phyloP scores from a whole-genome alignment of 306 rosid species.

The Quercus gilva region DNA sequence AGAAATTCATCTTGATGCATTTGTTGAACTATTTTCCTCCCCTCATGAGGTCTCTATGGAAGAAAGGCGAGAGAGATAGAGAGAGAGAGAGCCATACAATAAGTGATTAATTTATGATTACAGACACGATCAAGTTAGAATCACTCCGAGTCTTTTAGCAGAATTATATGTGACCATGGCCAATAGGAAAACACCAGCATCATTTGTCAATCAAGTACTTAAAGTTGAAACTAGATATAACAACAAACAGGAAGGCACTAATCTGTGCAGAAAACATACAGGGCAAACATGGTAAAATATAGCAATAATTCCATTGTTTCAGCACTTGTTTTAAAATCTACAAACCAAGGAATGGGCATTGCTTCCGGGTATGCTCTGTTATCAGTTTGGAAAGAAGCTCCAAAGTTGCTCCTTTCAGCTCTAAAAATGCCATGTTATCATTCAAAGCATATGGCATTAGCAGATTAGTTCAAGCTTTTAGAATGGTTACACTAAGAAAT shows the following conservation, averaged over 20 bases:
- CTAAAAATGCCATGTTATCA: slow-evolving; percentile 19
- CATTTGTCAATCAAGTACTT: not conserved
- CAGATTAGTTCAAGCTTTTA: not conserved
- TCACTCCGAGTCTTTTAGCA: not conserved
- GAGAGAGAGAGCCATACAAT: not conserved
- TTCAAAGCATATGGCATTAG: not conserved
- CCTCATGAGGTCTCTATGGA: not conserved
- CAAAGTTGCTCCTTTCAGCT: slow-evolving; percentile 59
- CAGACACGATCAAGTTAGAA: not conserved
- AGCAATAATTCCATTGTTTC: slow-evolving; percentile 3
- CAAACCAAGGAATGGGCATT: slow-evolving; percentile 48
- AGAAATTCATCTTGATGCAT: too few relatives aligned
- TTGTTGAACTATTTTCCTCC: too few relatives aligned
- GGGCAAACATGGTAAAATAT: slow-evolving; percentile 9
- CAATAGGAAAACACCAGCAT: not conserved
- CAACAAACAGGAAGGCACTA: not conserved
- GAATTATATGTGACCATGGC: not conserved
- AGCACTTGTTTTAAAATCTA: slow-evolving; percentile 9
- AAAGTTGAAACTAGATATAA: not conserved
- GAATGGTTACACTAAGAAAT: not conserved
- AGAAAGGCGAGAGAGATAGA: not conserved
- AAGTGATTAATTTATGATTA: not conserved
- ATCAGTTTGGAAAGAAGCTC: slow-evolving; percentile 56
- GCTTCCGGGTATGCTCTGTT: slow-evolving; percentile 64
- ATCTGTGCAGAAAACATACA: not conserved